Evolutionary conservation across 352 stramenopile species (phyloP).

Genomic region (Pythium aristosporum): DNA sequence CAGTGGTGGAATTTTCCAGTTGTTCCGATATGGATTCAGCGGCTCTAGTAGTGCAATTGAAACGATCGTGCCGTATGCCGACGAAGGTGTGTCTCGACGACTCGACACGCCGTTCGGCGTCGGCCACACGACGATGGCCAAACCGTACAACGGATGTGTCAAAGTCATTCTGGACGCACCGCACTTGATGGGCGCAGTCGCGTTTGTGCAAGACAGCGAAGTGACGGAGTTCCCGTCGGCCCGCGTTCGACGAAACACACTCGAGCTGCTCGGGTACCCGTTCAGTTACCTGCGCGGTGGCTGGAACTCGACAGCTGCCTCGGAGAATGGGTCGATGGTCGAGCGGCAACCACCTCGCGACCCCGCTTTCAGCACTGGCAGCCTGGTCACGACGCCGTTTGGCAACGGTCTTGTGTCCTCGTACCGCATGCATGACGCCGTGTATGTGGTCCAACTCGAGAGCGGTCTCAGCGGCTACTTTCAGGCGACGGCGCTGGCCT

Average conservation of each 20-base stretch:
- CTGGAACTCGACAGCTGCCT: constrained; percentile 25
- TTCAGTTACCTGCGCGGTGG: constrained; percentile 65
- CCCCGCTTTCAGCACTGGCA: constrained; percentile 41
- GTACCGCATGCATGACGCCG: constrained; percentile 44
- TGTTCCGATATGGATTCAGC: constrained; percentile 59
- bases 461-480: constrained; percentile 51
- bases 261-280: constrained; percentile 69
- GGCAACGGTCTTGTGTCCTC: constrained; percentile 55
- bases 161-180: constrained; percentile 53
- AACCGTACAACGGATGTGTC: constrained; percentile 44
- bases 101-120: constrained; percentile 63
- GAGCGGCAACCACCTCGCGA: not conserved
- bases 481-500: constrained; percentile 28
- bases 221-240: constrained; percentile 37
- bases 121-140: constrained; percentile 45
- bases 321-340: constrained; percentile 25
- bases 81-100: constrained; percentile 42
- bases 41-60: constrained; percentile 5
- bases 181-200: constrained; percentile 41
- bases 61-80: constrained; percentile 33
- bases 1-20: constrained; percentile 66
- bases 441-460: constrained; percentile 57
- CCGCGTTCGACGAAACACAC: constrained; percentile 51
- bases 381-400: constrained; percentile 63
- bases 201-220: constrained; percentile 46